Evolutionary conservation across 1,284 basidiomycete species (phyloP).

Genomic region (Melampsora medusae): DNA sequence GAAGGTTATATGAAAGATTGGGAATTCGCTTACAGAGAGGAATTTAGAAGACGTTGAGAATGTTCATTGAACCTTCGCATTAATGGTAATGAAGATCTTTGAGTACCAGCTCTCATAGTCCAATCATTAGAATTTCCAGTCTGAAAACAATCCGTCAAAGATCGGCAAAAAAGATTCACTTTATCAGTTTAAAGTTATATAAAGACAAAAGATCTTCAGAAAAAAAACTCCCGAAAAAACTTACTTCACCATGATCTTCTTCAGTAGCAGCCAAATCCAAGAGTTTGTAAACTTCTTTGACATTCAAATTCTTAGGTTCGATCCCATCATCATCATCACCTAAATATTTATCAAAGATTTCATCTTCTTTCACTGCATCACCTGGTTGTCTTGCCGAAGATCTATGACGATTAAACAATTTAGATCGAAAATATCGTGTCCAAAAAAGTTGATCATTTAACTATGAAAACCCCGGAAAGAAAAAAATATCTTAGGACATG

Average conservation of each 20-base stretch:
- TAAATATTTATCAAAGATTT: constrained; percentile 91
- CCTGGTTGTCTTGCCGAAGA: constrained; percentile 84
- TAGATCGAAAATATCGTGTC: constrained; percentile 92
- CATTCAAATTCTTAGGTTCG: constrained; percentile 48
- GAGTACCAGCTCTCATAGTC: constrained; percentile 92
- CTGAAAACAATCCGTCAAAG: constrained; percentile 55
- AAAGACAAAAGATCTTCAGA: background rate
- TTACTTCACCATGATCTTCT: constrained; percentile 84
- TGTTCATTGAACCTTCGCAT: constrained; percentile 98
- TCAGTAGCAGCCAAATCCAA: constrained; percentile 82
- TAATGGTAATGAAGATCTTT: constrained; percentile 79
- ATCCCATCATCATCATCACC: constrained; percentile 89
- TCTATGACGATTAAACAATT: constrained; percentile 87
- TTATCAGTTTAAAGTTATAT: background rate
- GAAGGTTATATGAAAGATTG: background rate
- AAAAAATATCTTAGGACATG: no score
- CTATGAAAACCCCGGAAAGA: no score
- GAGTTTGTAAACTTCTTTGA: constrained; percentile 33
- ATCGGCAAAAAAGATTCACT: background rate
- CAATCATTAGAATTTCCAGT: constrained; percentile 81
- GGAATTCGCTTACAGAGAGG: constrained; percentile 52
- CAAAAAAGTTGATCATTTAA: constrained; percentile 88
- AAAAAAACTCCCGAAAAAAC: no score
- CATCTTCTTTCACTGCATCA: constrained; percentile 82
- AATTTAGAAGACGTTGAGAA: constrained; percentile 77